Evolutionary conservation across 1,139 yeast genomes (phyloP), one percentile per base, ranked within the genome.

Genomic region (Pneumocystis canis): DNA sequence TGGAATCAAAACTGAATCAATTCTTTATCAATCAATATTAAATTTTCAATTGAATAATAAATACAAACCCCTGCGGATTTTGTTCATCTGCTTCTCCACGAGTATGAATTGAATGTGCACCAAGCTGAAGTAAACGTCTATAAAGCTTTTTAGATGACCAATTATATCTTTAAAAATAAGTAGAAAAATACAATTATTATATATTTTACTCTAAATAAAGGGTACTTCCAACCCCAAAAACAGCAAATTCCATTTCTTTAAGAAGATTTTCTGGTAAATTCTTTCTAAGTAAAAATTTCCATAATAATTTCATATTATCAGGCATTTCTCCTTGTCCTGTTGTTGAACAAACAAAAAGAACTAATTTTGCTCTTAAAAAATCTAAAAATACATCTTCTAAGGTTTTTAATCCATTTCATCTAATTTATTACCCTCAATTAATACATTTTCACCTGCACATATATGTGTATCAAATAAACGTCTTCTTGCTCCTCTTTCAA

Each of bases 241-340:
- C 80, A 2, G 92, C 82, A 67, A 89, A 78, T 37, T 77, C 72
- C 16, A 88, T 70, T 70, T 85, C 88, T 65, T 79, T 79, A 58
- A 90, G 75, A 59, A 89, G 75, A 1, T 68, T 63, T 0, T 68
- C 58, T 0, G 95, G 92, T 7, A 92, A 79, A 67, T 82, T 84
- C 71, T 79, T 82, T 70, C 82, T 81, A 65, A 89, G 79, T 67
- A 92, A 73, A 65, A 85, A 83, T 68, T 80, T 79, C 95, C 96
- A 87, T 67, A 90, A 82, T 3, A n/a, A 60, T 18, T 79, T 77
- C 1, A 87, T 85, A 71, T 89, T 88, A 60, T 87, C 74, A 0
- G 99, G 98, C 39, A 92, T 73, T 67, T 87, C 97, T 20, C 99
- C 99, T 73, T 92, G 97, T 3, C 97, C 98, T 0, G 96, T 86